phyloP scores from a whole-genome alignment of 495 filamentous ascomycete species.

The Hypoxylon lienhwacheense region DNA sequence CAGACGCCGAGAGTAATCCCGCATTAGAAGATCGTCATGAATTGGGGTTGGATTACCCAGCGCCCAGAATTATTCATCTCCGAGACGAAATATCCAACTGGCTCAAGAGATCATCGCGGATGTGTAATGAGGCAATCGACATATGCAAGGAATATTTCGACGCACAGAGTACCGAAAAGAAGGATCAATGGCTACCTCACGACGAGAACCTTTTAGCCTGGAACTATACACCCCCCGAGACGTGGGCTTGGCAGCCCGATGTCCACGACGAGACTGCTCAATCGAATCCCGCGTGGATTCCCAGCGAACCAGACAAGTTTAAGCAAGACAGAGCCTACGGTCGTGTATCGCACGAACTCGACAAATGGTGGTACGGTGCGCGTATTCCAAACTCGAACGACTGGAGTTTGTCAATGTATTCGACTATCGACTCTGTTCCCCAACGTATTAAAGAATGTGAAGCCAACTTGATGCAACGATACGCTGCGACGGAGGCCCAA shows the following conservation, averaged over 20 bases:
- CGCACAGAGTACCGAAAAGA: constrained; percentile 30
- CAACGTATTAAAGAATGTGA: constrained; percentile 53
- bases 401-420: constrained; percentile 54
- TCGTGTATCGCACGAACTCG: constrained; percentile 58
- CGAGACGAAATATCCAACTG: constrained; percentile 49
- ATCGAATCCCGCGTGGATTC: constrained; percentile 46
- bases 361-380: constrained; percentile 59
- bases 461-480: constrained; percentile 50
- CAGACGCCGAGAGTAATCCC: constrained; percentile 46
- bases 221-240: constrained; percentile 47
- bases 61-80: constrained; percentile 36
- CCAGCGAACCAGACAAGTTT: constrained; percentile 51
- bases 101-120: constrained; percentile 56
- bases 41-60: constrained; percentile 30
- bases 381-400: constrained; percentile 56
- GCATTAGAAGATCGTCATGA: constrained; percentile 44
- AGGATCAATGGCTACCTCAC: constrained; percentile 41
- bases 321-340: constrained; percentile 56
- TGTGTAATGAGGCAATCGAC: constrained; percentile 46
- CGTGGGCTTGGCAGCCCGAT: constrained; percentile 37
- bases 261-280: constrained; percentile 37
- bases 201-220: constrained; percentile 43
- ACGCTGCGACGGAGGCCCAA: constrained; percentile 47
- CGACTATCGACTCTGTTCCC: constrained; percentile 54
- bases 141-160: constrained; percentile 48